Evolutionary conservation across 2,329 filamentous ascomycete species (phyloP).

Genomic region (Tolypocladium nubicola): DNA sequence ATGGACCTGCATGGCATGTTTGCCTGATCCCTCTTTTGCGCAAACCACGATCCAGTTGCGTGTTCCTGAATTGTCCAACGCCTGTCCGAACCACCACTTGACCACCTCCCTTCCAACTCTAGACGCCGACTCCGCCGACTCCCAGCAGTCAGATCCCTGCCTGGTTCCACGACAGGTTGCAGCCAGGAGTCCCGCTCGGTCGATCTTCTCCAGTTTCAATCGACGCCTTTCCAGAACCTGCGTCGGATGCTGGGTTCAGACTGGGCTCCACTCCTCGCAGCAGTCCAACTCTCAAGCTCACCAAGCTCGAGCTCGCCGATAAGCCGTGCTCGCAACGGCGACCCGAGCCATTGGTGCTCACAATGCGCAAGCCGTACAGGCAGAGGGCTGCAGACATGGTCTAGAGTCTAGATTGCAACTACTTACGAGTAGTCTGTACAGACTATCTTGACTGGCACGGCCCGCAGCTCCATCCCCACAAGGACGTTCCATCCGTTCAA

Average conservation of each 20-base stretch:
- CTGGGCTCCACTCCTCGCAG: not conserved
- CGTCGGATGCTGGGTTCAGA: not conserved
- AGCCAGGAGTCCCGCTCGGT: constrained; percentile 1
- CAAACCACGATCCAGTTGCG: no score
- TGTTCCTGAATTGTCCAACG: not conserved
- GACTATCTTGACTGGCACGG: not conserved
- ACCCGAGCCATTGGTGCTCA: not conserved
- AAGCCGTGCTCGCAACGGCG: not conserved
- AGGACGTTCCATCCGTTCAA: constrained; percentile 36
- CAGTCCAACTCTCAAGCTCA: no score
- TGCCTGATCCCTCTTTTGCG: not conserved
- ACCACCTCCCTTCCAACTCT: not conserved
- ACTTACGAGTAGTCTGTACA: not conserved
- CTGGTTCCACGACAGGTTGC: not conserved
- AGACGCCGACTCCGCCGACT: not conserved
- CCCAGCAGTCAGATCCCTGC: not conserved
- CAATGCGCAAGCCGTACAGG: not conserved
- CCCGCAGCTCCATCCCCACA: constrained; percentile 49
- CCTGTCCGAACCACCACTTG: no score
- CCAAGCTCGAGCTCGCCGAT: not conserved
- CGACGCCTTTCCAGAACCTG: constrained; percentile 16
- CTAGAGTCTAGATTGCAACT: not conserved
- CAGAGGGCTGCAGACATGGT: not conserved
- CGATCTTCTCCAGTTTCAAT: constrained; percentile 22
- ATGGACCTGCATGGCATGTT: not conserved